These are phyloP conservation scores for Alternaria ventricosa DNA, from an alignment of 2,329 filamentous ascomycete genomes.

Conservation along the genomic window DNA sequence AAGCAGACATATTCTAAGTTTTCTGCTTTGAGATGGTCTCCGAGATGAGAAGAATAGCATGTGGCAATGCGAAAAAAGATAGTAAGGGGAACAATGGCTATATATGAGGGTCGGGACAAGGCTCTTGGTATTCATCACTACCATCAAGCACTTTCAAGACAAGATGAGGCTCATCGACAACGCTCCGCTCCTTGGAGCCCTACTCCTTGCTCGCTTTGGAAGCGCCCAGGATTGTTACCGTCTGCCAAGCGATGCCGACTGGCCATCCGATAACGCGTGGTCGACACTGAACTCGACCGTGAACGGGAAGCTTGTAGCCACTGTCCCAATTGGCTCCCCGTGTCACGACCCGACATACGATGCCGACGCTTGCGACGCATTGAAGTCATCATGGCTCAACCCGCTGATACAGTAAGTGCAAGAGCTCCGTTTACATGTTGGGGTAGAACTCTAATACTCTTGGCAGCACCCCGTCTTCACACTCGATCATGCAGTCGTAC, in stretches of 20 bases:
- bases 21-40: slow-evolving; percentile 6
- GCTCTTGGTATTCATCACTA: neutral
- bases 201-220: slow-evolving; percentile 1
- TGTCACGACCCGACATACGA: slow-evolving; percentile 42
- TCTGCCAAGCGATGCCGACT: slow-evolving; percentile 45
- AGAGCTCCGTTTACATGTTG: neutral
- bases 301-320: slow-evolving; percentile 47
- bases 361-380: slow-evolving; percentile 17
- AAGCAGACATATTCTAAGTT: neutral
- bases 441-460: slow-evolving; percentile 2
- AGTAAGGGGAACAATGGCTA: slow-evolving; percentile 2
- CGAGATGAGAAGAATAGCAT: slow-evolving; percentile 4
- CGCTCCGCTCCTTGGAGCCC: slow-evolving; percentile 2
- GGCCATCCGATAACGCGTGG: slow-evolving; percentile 45
- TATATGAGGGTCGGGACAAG: slow-evolving; percentile 1
- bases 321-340: slow-evolving; percentile 48
- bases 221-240: slow-evolving; percentile 11
- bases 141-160: neutral
- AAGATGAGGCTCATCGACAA: slow-evolving; percentile 11
- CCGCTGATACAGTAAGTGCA: slow-evolving; percentile 26
- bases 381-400: slow-evolving; percentile 23
- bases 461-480: slow-evolving; percentile 10
- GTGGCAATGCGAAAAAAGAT: slow-evolving; percentile 1
- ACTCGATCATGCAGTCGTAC: slow-evolving; percentile 15
- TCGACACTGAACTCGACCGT: slow-evolving; percentile 46